Percentiles rank a stretch among this genome's conserved stretches.
Conservation (phyloP, 108 stramenopile genomes). For the Cyclostephanos invisitatus region DNA sequence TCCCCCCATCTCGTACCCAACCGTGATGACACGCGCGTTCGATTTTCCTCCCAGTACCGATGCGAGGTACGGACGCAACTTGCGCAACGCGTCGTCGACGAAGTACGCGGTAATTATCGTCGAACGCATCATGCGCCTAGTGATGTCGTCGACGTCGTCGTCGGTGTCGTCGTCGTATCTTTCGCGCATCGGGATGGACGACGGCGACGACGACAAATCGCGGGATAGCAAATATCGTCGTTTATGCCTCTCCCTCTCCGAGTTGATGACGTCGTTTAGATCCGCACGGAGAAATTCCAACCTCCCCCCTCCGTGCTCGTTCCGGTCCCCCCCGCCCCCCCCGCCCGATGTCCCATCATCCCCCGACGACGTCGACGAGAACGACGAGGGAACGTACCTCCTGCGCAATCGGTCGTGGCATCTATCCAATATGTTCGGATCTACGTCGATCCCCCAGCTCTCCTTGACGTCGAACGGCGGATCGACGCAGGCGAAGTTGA, state of each 20-base stretch:
- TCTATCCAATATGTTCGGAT: slow-evolving; percentile 63
- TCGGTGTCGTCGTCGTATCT: neutral
- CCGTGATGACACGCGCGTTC: slow-evolving; percentile 59
- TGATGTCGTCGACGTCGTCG: slow-evolving; percentile 24
- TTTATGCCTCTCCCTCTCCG: slow-evolving; percentile 29
- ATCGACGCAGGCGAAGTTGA: slow-evolving; percentile 76
- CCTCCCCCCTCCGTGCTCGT: no score
- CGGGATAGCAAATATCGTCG: neutral
- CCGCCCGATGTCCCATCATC: slow-evolving; percentile 3
- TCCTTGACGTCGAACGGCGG: slow-evolving; percentile 47
- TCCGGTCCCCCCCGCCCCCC: slow-evolving; percentile 37
- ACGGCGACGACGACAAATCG: neutral
- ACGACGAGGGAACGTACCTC: slow-evolving; percentile 35
- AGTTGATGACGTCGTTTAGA: slow-evolving; percentile 46
- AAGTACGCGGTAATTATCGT: slow-evolving; percentile 87
- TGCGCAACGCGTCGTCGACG: slow-evolving; percentile 64
- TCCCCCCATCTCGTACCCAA: slow-evolving; percentile 73
- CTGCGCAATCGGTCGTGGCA: slow-evolving; percentile 23
- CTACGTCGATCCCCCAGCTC: slow-evolving; percentile 77
- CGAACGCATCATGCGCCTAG: slow-evolving; percentile 32
- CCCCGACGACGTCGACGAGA: no score
- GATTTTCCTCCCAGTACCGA: slow-evolving; percentile 47
- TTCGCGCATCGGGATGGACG: neutral
- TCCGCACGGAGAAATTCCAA: slow-evolving; percentile 72
- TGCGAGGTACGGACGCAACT: slow-evolving; percentile 68